Base-by-base conservation (phyloP, 768 basidiomycete genomes). In the Cystobasidium ongulense region DNA sequence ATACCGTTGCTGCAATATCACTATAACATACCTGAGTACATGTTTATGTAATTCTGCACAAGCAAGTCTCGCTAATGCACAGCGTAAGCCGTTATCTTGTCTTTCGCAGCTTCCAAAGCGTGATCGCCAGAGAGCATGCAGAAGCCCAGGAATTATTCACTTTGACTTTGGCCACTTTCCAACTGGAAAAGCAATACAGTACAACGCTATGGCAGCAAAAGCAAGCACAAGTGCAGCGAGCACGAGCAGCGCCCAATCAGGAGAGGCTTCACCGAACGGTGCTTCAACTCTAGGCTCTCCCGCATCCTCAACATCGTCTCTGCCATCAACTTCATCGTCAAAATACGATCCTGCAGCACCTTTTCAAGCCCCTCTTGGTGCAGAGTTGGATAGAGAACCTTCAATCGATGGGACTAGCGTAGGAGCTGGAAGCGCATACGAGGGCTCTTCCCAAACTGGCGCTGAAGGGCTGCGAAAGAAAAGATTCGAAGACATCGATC, bases 401-500 rank as follows among this genome's bases (percentile, higher is more conserved):
- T 71, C 68, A 8, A 71, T 71, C 15, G 68, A 71, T 29, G 68
- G 68, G 8, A 71, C 68, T n/a, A 57, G 53, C 17, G 54, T 71
- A 25, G 68, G 68, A 3, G 68, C 68, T 54, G 68, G 68, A 11
- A 57, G 53, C 23, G 68, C 29, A 3, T 71, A 71, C 25, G 68
- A 39, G 17, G 68, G 54, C 68, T 33, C 53, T 25, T 43, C 38
- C 10, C 31, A 54, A 27, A 17, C 21, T n/a, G 65, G 65, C n/a
- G 50, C 29, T 21, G 41, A 71, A 36, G 68, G 68, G 11, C 10
- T 71, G 29, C 68, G 68, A 23, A 71, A 71, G 53, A 7, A 52
- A 31, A 71, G 41, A 71, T 53, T 71, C 7, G 68, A 71, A 36
- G 68, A 71, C 38, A 71, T 71, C 54, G 43, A 71, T 59, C 68